A percentile compares a stretch with the other conserved stretches of the same genome.
Evolutionary conservation across 345 rosid genomes (phyloP).

Genomic region (Nasturtium officinale): DNA sequence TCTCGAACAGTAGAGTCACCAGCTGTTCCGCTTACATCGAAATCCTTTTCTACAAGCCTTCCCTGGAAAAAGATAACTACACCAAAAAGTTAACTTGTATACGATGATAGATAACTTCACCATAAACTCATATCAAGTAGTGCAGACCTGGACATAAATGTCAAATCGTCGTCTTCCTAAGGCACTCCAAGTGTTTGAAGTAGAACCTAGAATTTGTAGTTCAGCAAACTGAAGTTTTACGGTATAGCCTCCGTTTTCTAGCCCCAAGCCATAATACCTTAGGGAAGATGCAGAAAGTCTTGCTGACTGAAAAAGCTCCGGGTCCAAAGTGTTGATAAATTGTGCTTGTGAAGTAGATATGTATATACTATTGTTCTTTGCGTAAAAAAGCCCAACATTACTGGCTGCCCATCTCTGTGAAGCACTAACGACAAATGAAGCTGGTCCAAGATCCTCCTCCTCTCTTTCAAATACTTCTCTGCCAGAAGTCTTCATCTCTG

Average conservation of each 20-base stretch:
- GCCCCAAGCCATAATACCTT: conserved; percentile 41
- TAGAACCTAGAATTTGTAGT: conserved; percentile 38
- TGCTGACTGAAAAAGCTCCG: conserved; percentile 46
- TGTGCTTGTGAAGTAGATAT: conserved; percentile 26
- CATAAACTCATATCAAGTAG: not conserved
- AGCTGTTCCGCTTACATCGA: conserved; percentile 1
- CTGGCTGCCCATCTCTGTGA: conserved; percentile 56
- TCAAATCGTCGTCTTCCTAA: conserved; percentile 51
- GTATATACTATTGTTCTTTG: conserved; percentile 37
- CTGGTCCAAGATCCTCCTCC: conserved; percentile 54
- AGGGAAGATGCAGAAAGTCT: conserved; percentile 41
- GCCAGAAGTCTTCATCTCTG: conserved; percentile 41
- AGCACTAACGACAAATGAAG: conserved; percentile 51
- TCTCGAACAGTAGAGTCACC: conserved; percentile 43
- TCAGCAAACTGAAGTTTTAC: conserved; percentile 55
- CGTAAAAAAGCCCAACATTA: conserved; percentile 47
- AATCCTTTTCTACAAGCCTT: not conserved
- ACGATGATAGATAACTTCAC: no score
- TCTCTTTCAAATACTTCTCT: conserved; percentile 50
- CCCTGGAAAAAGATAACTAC: no score
- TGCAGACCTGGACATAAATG: conserved; percentile 50
- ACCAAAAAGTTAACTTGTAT: no score
- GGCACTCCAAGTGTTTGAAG: conserved; percentile 46
- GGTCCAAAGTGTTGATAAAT: conserved; percentile 42
- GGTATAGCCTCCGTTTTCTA: conserved; percentile 40